phyloP scores from a whole-genome alignment of 805 yeast genomes.

The Saturnispora hagleri region DNA sequence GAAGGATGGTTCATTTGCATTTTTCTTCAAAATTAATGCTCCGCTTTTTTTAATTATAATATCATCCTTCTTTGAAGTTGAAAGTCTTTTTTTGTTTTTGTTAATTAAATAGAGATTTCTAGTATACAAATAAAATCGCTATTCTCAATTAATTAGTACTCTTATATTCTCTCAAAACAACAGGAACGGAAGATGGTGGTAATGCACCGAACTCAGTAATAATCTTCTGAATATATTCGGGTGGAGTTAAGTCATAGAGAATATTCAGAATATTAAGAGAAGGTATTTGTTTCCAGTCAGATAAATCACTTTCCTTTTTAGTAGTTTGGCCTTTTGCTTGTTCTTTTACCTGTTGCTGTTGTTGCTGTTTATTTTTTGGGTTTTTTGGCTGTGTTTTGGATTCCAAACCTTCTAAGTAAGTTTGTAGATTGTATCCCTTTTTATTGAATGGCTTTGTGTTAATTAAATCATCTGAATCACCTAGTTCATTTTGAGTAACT shows the following conservation, averaged over 20 bases:
- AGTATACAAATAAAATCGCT: not conserved
- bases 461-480: conserved; percentile 67
- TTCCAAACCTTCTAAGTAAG: conserved; percentile 42
- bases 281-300: conserved; percentile 56
- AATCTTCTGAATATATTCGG: conserved; percentile 85
- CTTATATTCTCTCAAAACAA: conserved; percentile 87
- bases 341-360: conserved; percentile 14
- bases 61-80: too few relatives aligned
- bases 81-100: not conserved
- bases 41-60: not conserved
- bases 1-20: not conserved
- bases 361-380: conserved; percentile 22
- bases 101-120: not conserved
- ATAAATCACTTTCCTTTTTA: conserved; percentile 35
- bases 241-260: conserved; percentile 91
- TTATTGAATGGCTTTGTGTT: conserved; percentile 47
- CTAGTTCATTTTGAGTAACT: conserved; percentile 88
- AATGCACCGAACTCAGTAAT: conserved; percentile 93
- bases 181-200: conserved; percentile 98
- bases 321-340: conserved; percentile 14
- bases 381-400: conserved; percentile 13
- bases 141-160: conserved; percentile 17
- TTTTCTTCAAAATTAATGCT: not conserved
- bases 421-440: conserved; percentile 56
- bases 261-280: conserved; percentile 69